These are phyloP conservation scores for Suillus subalutaceus DNA, from an alignment of 768 basidiomycete genomes.

Conservation along the genomic window DNA sequence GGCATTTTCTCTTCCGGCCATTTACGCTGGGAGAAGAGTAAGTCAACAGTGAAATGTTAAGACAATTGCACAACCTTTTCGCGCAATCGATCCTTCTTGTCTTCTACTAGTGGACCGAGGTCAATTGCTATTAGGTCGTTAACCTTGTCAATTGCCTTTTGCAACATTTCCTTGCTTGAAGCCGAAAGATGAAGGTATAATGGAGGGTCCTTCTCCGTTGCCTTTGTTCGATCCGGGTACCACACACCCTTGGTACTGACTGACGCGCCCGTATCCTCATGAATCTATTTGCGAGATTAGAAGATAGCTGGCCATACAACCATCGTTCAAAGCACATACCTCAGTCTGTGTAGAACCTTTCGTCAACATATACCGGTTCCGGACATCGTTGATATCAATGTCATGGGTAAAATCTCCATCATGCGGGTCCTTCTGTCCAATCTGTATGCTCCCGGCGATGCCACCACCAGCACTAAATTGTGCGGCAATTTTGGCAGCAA, in stretches of 20 bases:
- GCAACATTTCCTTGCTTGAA: slow-evolving; percentile 61
- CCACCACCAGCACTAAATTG: slow-evolving; percentile 61
- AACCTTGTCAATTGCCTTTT: slow-evolving; percentile 69
- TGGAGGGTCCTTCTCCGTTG: slow-evolving; percentile 91
- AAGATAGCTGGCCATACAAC: slow-evolving; percentile 9
- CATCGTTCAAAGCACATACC: slow-evolving; percentile 47
- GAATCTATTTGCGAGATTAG: slow-evolving; percentile 56
- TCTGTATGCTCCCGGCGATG: slow-evolving; percentile 41
- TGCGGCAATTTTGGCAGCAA: slow-evolving; percentile 94
- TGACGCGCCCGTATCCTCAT: slow-evolving; percentile 90
- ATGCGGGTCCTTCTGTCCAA: slow-evolving; percentile 61
- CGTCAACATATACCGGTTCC: slow-evolving; percentile 93
- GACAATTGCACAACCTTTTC: slow-evolving; percentile 54
- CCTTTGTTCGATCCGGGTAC: slow-evolving; percentile 92
- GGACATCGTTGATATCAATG: slow-evolving; percentile 95
- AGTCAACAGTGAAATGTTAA: slow-evolving; percentile 11
- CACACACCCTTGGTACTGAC: slow-evolving; percentile 93
- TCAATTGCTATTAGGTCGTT: slow-evolving; percentile 76
- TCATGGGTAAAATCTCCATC: slow-evolving; percentile 86
- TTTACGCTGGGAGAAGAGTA: slow-evolving; percentile 63
- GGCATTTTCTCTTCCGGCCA: slow-evolving; percentile 98
- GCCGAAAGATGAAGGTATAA: slow-evolving; percentile 94
- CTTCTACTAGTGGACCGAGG: slow-evolving; percentile 80
- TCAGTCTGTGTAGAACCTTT: slow-evolving; percentile 92
- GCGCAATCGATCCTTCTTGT: slow-evolving; percentile 67